phyloP scores from a whole-genome alignment of 129 eudicot genomes.

The Pittosporum tobira region DNA sequence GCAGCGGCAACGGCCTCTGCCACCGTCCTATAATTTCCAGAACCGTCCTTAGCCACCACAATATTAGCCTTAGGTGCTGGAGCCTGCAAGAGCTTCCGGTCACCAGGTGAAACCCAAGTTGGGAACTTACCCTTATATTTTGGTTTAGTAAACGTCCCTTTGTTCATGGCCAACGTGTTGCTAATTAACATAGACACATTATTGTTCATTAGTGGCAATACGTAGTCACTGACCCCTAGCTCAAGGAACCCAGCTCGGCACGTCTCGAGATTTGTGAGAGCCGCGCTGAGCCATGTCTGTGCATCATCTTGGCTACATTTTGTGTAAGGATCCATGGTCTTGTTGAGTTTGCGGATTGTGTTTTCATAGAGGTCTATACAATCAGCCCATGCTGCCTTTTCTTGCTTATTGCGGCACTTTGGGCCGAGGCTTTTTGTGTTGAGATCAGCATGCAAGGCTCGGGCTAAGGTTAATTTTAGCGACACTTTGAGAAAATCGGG shows the following conservation, averaged over 20 bases:
- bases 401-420: conserved; percentile 30
- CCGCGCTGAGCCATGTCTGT: conserved; percentile 80
- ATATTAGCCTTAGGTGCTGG: conserved; percentile 28
- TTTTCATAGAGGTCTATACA: conserved; percentile 52
- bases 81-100: conserved; percentile 43
- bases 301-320: conserved; percentile 37
- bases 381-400: conserved; percentile 69
- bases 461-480: conserved; percentile 35
- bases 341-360: conserved; percentile 37
- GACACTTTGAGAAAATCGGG: conserved; percentile 42
- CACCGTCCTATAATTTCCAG: conserved; percentile 45
- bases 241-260: conserved; percentile 57
- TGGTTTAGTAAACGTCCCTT: conserved; percentile 7
- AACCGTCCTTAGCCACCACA: too few species aligned
- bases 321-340: conserved; percentile 30
- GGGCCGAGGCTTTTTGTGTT: conserved; percentile 33
- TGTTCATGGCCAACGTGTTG: conserved; percentile 49
- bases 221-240: conserved; percentile 25
- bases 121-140: conserved; percentile 26
- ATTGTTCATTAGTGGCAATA: conserved; percentile 36
- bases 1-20: conserved; percentile 44
- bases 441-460: conserved; percentile 18
- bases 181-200: conserved; percentile 47
- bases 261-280: too few species aligned
- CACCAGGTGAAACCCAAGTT: conserved; percentile 32